Evolutionary conservation across 2,329 filamentous ascomycete species (phyloP).

Genomic region (Pyrenophora teres): DNA sequence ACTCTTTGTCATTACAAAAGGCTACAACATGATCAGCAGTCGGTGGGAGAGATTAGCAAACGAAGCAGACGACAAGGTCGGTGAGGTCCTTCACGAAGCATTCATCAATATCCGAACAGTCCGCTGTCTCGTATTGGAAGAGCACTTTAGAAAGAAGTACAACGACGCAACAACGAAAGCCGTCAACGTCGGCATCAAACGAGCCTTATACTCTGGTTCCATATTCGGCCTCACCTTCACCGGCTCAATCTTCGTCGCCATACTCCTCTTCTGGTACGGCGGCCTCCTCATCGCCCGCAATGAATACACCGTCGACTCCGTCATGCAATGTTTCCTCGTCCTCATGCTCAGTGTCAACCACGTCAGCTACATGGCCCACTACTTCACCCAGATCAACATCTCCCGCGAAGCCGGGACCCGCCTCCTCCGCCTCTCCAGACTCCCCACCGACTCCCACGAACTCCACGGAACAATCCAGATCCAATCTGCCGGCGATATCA

Average conservation of each 20-base stretch:
- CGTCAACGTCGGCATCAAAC: conserved; percentile 65
- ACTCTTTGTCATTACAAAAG: conserved; percentile 67
- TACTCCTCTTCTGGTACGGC: conserved; percentile 84
- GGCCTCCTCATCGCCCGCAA: conserved; percentile 63
- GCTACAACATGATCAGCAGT: conserved; percentile 67
- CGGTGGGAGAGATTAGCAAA: conserved; percentile 75
- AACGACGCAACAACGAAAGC: conserved; percentile 56
- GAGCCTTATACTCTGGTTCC: conserved; percentile 69
- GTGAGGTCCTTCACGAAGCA: conserved; percentile 71
- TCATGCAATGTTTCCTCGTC: conserved; percentile 78
- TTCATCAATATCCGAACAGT: conserved; percentile 81
- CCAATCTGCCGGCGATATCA: conserved; percentile 57
- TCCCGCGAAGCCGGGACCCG: conserved; percentile 73
- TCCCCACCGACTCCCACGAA: conserved; percentile 66
- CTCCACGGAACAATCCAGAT: conserved; percentile 55
- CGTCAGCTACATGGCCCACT: conserved; percentile 69
- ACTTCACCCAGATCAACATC: conserved; percentile 79
- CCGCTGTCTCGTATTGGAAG: conserved; percentile 73
- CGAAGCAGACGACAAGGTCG: conserved; percentile 63
- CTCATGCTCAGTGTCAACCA: conserved; percentile 83
- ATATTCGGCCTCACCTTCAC: conserved; percentile 81
- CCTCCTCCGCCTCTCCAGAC: conserved; percentile 70
- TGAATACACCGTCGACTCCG: conserved; percentile 58
- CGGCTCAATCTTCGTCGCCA: conserved; percentile 71
- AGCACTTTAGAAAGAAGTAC: conserved; percentile 71